A percentile compares a stretch with the other conserved stretches of the same genome.
phyloP scores from a whole-genome alignment of 2,329 filamentous ascomycete genomes.

The Truncatella angustata region DNA sequence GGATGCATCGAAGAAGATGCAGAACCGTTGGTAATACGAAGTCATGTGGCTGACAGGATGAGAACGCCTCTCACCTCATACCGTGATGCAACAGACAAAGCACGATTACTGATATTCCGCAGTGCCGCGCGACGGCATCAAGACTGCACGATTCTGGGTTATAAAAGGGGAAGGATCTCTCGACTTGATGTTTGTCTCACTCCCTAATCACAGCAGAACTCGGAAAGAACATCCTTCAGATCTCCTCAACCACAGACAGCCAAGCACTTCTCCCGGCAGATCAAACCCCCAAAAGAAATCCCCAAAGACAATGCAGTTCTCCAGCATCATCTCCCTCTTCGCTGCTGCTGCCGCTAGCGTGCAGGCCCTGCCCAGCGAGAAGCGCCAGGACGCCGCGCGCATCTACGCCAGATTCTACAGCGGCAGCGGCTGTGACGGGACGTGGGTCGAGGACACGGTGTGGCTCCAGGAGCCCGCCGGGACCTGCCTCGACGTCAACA shows the following conservation, averaged over 20 bases:
- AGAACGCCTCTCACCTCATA: background rate
- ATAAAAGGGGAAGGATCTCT: too few relatives aligned
- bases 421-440: slow-evolving; percentile 8
- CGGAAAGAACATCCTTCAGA: slow-evolving; percentile 19
- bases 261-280: background rate
- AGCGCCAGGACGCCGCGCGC: slow-evolving; percentile 8
- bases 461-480: slow-evolving; percentile 8
- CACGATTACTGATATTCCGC: background rate
- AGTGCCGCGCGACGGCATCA: background rate
- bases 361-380: background rate
- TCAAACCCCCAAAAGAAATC: too few relatives aligned
- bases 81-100: background rate
- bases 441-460: slow-evolving; percentile 12
- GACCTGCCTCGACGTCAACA: slow-evolving; percentile 7
- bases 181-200: too few relatives aligned
- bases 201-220: too few relatives aligned
- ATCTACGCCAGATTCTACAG: slow-evolving; percentile 12
- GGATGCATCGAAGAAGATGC: background rate
- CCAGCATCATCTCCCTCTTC: slow-evolving; percentile 4
- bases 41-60: slow-evolving; percentile 1
- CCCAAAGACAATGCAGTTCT: slow-evolving; percentile 9
- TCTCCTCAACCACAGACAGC: background rate
- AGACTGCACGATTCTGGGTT: too few relatives aligned
- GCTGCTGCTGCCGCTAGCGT: slow-evolving; percentile 5
- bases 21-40: background rate